These are phyloP conservation scores for Ophioceras dolichostomum DNA, from an alignment of 2,329 filamentous ascomycete genomes.

Conservation along the genomic window DNA sequence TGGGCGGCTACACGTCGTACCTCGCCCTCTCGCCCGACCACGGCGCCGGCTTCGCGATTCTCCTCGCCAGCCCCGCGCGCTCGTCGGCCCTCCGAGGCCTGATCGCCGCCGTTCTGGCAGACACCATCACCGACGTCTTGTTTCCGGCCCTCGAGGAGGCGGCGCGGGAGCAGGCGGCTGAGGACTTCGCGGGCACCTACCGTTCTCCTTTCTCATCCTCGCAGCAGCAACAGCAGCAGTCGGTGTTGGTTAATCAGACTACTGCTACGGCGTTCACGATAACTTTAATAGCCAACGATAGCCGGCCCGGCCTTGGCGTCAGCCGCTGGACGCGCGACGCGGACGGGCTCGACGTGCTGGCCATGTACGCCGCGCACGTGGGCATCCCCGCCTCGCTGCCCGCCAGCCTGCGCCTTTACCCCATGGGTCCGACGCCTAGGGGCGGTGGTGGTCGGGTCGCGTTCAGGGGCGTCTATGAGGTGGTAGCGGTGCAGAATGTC, in stretches of 20 bases:
- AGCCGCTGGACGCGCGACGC: neutral
- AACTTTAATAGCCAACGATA: neutral
- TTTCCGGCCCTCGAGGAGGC: neutral
- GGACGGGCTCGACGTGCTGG: neutral
- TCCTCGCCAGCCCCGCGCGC: constrained; percentile 15
- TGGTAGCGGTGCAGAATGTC: too few species aligned
- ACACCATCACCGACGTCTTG: neutral
- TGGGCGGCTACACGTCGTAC: constrained; percentile 25
- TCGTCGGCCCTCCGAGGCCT: neutral
- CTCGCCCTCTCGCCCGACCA: constrained; percentile 32
- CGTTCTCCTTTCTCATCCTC: neutral
- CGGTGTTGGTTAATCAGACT: too few species aligned
- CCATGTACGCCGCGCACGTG: neutral
- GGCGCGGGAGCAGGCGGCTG: neutral
- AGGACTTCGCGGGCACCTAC: neutral
- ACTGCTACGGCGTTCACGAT: neutral
- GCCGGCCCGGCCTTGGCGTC: neutral
- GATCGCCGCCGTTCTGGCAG: neutral
- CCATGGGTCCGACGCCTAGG: too few species aligned
- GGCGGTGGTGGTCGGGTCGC: neutral
- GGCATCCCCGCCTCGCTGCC: neutral
- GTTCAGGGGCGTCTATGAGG: neutral
- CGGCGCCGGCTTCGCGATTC: constrained; percentile 25
- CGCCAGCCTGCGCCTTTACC: neutral
- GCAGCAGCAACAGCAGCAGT: neutral